Conservation (phyloP, 140 eudicot species). For the Cichorium intybus region DNA sequence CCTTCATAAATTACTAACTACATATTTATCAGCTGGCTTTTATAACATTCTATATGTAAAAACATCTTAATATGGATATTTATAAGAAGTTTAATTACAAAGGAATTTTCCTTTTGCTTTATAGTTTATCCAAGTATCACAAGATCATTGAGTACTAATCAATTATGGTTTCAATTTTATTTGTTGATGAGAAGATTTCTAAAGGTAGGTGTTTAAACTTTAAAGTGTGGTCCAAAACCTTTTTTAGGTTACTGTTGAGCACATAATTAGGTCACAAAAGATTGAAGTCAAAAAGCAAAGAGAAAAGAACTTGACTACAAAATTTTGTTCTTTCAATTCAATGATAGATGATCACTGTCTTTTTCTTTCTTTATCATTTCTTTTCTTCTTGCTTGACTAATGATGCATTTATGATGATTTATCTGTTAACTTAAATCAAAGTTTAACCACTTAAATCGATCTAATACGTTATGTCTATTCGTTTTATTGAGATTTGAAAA, state of each 20-base stretch:
- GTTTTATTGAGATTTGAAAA: background rate
- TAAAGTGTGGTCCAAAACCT: conserved; percentile 60
- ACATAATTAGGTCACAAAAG: conserved; percentile 38
- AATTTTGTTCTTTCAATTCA: conserved; percentile 21
- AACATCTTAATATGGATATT: background rate
- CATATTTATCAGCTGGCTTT: background rate
- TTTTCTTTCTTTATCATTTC: conserved; percentile 30
- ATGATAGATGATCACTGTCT: conserved; percentile 27
- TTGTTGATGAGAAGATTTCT: background rate
- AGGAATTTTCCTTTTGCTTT: conserved; percentile 36
- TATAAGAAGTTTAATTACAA: background rate
- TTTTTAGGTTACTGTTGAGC: conserved; percentile 43
- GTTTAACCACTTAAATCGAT: background rate
- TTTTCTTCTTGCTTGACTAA: background rate
- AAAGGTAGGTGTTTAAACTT: conserved; percentile 15
- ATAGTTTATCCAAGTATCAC: conserved; percentile 36
- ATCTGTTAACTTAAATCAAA: background rate
- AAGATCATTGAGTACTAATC: conserved; percentile 34
- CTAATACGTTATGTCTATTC: background rate
- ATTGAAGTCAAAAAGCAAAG: conserved; percentile 47
- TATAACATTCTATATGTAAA: background rate
- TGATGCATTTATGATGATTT: background rate
- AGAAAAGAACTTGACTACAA: conserved; percentile 34
- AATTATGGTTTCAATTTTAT: conserved; percentile 21
- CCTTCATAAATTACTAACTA: background rate